Base-by-base conservation (phyloP, 495 filamentous ascomycete genomes). In the Bacidia gigantensis region DNA sequence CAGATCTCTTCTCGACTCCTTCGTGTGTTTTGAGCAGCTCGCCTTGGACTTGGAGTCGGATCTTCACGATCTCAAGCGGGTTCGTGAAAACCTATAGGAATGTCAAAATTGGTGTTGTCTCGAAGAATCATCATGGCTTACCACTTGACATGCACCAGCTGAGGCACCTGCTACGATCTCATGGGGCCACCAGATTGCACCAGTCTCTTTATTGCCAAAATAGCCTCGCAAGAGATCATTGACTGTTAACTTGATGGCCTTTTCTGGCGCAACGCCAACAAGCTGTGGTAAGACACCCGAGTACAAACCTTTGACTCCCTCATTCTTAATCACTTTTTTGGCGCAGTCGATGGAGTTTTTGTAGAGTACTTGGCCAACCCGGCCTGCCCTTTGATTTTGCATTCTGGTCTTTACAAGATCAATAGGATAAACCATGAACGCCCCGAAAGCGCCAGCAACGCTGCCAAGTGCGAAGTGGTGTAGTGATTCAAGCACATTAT, bases 381-480 rank as follows among this genome's bases (percentile, higher is more conserved):
- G 75, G 17, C 73, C 76, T 26, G 77, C 79, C 49, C 92, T 78
- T 69, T 98, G 92, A 69, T 97, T 98, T 66, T 98, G 92, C 89
- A 98, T 89, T 29, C 92, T 81, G 9, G 92, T 98, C 78, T 98
- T 98, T 56, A 98, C 92, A 43, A 98, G 72, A 69, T 98, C 92
- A 65, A 98, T 97, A 23, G 92, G 92, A 66, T 98, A 98, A 39
- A 98, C 92, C 82, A 97, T 93, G 65, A 97, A 96, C 12, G 92
- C 92, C 61, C 92, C 92, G 60, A 97, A 98, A 20, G 92, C 92
- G 64, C 92, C 92, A 11, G 93, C 92, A 56, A 92, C 59, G 66
- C 84, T 86, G 35, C 92, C 92, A 2, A 98, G 77, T 0, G 72
- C 78, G 60, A 98, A 98, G 66, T 89, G 88, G 62, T 94, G 90